Evolutionary conservation across 2,329 filamentous ascomycete genomes (phyloP).

Genomic region (Talaromyces sp.): DNA sequence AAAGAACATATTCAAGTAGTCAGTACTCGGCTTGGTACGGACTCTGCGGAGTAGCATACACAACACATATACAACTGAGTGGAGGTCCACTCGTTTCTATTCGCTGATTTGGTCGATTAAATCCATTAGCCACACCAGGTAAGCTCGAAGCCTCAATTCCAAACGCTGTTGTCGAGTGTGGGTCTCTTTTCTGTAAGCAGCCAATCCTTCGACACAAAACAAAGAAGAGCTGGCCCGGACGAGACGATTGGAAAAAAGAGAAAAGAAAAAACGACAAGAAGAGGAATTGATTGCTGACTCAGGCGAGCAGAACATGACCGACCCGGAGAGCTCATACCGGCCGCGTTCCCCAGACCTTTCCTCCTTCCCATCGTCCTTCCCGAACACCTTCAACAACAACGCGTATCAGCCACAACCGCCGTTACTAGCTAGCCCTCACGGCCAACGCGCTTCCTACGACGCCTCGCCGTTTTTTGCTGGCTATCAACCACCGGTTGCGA

Average conservation of each 20-base stretch:
- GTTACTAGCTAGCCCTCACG: conserved; percentile 33
- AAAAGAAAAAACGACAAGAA: neutral
- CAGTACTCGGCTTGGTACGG: neutral
- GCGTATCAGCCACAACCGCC: conserved; percentile 29
- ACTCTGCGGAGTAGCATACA: neutral
- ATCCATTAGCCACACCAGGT: neutral
- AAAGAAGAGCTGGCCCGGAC: neutral
- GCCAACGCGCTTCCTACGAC: conserved; percentile 45
- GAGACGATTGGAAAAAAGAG: neutral
- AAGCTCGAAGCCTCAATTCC: conserved; percentile 7
- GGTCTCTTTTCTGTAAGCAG: conserved; percentile 2
- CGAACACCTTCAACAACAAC: conserved; percentile 33
- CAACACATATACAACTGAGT: neutral
- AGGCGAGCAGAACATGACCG: conserved; percentile 37
- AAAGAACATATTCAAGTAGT: neutral
- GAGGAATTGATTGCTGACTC: neutral
- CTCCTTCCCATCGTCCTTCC: conserved; percentile 41
- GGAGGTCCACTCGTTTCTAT: neutral
- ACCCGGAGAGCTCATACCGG: conserved; percentile 45
- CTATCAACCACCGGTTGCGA: conserved; percentile 28
- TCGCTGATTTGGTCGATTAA: neutral
- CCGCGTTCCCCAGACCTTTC: conserved; percentile 52
- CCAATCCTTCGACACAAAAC: neutral
- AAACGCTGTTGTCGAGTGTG: neutral
- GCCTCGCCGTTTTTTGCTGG: conserved; percentile 46